A percentile compares a stretch with the other conserved stretches of the same genome.
These are phyloP conservation scores for Gymnopus androsaceus DNA, from an alignment of 1,284 basidiomycete genomes.

Conservation along the genomic window DNA sequence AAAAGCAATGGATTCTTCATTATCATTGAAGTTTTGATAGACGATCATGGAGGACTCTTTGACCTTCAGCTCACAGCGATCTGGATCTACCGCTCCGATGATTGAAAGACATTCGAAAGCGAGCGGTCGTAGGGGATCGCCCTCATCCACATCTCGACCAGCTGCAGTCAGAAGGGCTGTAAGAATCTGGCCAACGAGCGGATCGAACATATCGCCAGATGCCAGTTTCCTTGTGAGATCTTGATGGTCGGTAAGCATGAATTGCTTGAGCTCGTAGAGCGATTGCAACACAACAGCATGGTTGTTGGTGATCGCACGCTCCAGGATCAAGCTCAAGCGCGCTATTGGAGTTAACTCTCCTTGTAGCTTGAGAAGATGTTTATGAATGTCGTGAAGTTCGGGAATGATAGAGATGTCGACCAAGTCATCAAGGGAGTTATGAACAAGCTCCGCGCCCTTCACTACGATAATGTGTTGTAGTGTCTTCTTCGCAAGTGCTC, in stretches of 20 bases:
- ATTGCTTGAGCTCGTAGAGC: conserved; percentile 73
- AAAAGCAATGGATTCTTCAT: conserved; percentile 79
- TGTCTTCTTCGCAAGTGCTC: conserved; percentile 58
- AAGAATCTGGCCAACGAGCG: conserved; percentile 72
- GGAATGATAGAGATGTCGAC: conserved; percentile 76
- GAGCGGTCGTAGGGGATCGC: conserved; percentile 65
- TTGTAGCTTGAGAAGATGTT: conserved; percentile 52
- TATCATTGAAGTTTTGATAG: conserved; percentile 81
- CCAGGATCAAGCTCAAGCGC: conserved; percentile 71
- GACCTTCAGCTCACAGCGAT: conserved; percentile 78
- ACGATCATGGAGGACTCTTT: conserved; percentile 74
- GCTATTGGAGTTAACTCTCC: conserved; percentile 52
- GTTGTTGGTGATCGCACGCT: conserved; percentile 82
- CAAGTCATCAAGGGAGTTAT: conserved; percentile 67
- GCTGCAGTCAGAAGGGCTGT: conserved; percentile 72
- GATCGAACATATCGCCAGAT: conserved; percentile 86
- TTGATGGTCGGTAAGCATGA: conserved; percentile 57
- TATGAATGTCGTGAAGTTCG: conserved; percentile 57
- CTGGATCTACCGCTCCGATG: conserved; percentile 95
- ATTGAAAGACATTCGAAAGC: conserved; percentile 92
- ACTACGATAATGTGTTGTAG: conserved; percentile 76
- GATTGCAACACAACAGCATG: conserved; percentile 78
- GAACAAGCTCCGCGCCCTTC: conserved; percentile 55
- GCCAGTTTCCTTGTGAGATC: conserved; percentile 63
- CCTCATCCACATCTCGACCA: conserved; percentile 77